Evolutionary conservation across 164 flowering plant species (phyloP), one percentile per base, ranked within the genome.

Genomic region (Nelumbo lutea): DNA sequence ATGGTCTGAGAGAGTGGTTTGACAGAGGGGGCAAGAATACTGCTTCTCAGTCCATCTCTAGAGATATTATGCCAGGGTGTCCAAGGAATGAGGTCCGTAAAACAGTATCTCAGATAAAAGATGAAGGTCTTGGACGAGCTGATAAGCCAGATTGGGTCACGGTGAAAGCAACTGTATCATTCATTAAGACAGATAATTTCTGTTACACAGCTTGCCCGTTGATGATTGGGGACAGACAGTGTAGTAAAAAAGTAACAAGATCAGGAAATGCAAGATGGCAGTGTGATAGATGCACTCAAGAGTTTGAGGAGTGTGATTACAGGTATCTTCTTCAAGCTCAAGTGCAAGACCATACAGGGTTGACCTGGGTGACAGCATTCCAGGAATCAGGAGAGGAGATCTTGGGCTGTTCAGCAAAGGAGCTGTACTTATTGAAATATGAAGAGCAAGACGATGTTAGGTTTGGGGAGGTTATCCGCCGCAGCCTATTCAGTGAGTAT

Each of bases 361-460:
- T 90, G 78, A 91, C 87, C 9, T 96, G 99, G 99, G 96, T 88
- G 64, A 92, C 99, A 4, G 93, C 97, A 66, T 96, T 96, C 76
- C 99, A 96, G 78, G 99, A 96, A 77, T 56, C 92, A 1, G 98
- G 97, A 10, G 95, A 88, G 70, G 97, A 93, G 79, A 86, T 93
- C 50, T 64, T 93, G 74, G 99, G 97, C 14, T 87, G 83, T 68
- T 73, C 93, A 0, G 98, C 98, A 1, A 93, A 90, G 83, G 90
- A 96, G 75, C 64, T 96, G 83, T 85, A 88, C 73, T 5, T 47
- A 61, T 70, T 91, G 82, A 93, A 91, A 77, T 61, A 85, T 61
- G 90, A 86, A 77, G 82, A 76, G 58, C 70, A 86, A 69, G 88
- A 91, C 67, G 99, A 87, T 70, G 63, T 7, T 3, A 82, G 75